These are phyloP conservation scores for Iris macrosiphon DNA, from an alignment of 106 monocot species.

Conservation along the genomic window DNA sequence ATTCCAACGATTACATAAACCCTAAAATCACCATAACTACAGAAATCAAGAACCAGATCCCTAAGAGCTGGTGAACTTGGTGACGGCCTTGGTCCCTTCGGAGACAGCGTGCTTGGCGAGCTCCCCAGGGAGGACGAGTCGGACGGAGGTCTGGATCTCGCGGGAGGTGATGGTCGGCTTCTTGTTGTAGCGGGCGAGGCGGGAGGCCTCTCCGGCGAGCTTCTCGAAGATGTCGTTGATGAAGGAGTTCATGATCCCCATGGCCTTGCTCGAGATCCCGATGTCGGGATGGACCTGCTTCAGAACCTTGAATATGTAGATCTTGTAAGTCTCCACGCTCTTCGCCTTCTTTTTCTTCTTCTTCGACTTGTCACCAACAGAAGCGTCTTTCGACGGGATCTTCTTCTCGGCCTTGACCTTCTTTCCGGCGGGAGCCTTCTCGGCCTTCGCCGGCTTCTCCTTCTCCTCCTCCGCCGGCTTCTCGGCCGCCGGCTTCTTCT, in stretches of 20 bases:
- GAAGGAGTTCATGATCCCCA: conserved; percentile 97
- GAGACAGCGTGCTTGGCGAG: conserved; percentile 68
- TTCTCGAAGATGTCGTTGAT: conserved; percentile 99
- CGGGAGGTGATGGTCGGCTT: conserved; percentile 74
- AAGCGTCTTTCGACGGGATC: conserved; percentile 25
- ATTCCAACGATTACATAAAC: too few species aligned
- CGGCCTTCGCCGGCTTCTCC: conserved; percentile 22
- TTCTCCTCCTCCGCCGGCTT: conserved; percentile 59
- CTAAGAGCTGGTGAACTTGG: conserved; percentile 44
- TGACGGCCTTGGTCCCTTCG: conserved; percentile 50
- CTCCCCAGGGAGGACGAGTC: conserved; percentile 74
- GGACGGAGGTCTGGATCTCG: conserved; percentile 82
- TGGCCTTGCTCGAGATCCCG: conserved; percentile 94
- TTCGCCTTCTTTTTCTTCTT: conserved; percentile 49
- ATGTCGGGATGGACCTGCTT: conserved; percentile 98
- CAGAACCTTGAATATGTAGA: conserved; percentile 98
- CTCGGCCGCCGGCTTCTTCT: conserved; percentile 67
- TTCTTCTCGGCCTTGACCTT: conserved; percentile 34
- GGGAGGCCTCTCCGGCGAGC: conserved; percentile 73
- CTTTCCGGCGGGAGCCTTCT: conserved; percentile 32
- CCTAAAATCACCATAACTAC: too few species aligned
- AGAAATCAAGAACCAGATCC: neutral
- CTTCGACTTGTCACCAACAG: conserved; percentile 17
- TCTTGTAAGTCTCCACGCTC: conserved; percentile 81
- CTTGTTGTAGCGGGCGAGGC: conserved; percentile 73